Base-by-base conservation (phyloP, 768 basidiomycete species). In the Pleurotus sapidus region DNA sequence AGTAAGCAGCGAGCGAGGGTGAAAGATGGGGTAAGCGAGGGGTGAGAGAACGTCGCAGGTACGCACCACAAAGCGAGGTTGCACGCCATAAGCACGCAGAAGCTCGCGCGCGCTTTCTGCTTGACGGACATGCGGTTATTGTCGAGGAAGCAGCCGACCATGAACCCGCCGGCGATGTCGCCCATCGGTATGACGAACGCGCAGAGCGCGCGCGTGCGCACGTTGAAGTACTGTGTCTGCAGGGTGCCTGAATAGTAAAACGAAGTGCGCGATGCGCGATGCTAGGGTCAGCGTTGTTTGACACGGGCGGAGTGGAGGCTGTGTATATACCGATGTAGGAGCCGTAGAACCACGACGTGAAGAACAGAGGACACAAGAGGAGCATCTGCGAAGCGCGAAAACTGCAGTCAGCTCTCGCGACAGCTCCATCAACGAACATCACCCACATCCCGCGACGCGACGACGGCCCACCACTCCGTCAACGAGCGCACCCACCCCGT, bases 331-430 rank as follows among this genome's bases (percentile, higher is more conserved):
- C 70, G 25, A 68, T 68, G 49, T 72, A 70, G 3, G 66, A 67
- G 14, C 67, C 67, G 40, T 69, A 72, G 56, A 72, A 72, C 70
- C 70, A 72, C 6, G 67, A 68, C 1, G 69, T 70, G 59, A 72
- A 72, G 56, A 72, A 70, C 6, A 71, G 59, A 2, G 70, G 70
- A 57, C 68, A 70, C 5, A 71, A 61, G 3, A 70, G 63, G 20
- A 71, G 67, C 38, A 71, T 69, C 68, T 70, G 39, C 7, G 5
- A 42, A 38, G 18, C n/a, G n/a, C n/a, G n/a, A n/a, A n/a, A n/a
- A 17, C 24, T 3, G 27, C 12, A 9, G 12, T n/a, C 30, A 30
- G 11, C 14, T 49, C 53, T 17, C 11, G 8, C 9, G 30, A 34
- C 8, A 34, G 8, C 30, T 8, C 8, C 11, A 34, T 34, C 30